Evolutionary conservation across 345 rosid genomes (phyloP).

Genomic region (Cardamine occulta): DNA sequence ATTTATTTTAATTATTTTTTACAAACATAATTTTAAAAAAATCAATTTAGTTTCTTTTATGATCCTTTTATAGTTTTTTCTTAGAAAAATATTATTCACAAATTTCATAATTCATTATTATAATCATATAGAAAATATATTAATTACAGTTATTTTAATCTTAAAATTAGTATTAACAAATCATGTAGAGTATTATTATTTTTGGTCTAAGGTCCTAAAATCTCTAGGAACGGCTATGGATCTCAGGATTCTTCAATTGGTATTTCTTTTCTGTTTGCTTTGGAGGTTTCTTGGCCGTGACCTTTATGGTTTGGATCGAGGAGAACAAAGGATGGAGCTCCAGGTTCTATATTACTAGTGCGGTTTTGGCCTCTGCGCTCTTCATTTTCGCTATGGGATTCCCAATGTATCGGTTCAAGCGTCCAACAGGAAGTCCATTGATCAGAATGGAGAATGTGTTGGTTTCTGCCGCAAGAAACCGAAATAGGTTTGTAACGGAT

Average conservation of each 20-base stretch:
- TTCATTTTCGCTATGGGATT: constrained; percentile 51
- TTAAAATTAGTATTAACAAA: too few species aligned
- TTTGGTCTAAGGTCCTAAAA: too few species aligned
- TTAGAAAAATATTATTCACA: too few species aligned
- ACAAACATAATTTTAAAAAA: too few species aligned
- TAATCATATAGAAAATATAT: too few species aligned
- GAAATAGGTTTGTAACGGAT: constrained; percentile 42
- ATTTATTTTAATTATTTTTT: too few species aligned
- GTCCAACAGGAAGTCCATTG: constrained; percentile 57
- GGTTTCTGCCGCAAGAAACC: constrained; percentile 50
- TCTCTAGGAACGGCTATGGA: too few species aligned
- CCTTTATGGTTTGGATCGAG: constrained; percentile 67
- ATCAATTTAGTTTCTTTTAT: too few species aligned
- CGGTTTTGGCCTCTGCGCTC: constrained; percentile 43
- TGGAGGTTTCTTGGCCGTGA: constrained; percentile 56
- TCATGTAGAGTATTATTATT: too few species aligned
- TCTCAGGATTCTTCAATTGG: constrained; percentile 68
- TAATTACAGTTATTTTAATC: too few species aligned
- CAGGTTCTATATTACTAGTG: constrained; percentile 47
- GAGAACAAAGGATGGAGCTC: constrained; percentile 64
- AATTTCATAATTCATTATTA: too few species aligned
- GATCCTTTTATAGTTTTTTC: too few species aligned
- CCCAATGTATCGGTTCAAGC: constrained; percentile 52
- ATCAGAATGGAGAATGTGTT: constrained; percentile 53
- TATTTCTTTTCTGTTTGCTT: constrained; percentile 55